Evolutionary conservation across 129 eudicot species (phyloP).

Genomic region (Chrysanthemum makinoi): DNA sequence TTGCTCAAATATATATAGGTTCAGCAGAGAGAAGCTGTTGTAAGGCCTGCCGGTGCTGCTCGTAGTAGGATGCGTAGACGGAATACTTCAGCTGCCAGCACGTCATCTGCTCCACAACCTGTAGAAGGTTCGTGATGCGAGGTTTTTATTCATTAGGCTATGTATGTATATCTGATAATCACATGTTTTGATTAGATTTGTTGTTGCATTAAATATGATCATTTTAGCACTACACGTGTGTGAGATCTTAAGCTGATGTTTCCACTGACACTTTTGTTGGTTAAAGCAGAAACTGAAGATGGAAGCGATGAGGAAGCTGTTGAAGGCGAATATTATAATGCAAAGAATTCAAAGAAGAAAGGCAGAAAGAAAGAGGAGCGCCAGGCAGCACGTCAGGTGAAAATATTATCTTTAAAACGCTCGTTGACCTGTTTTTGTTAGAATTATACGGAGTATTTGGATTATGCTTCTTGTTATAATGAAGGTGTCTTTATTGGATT

Average conservation of each 20-base stretch:
- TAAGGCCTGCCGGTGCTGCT: conserved; percentile 50
- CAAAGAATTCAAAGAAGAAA: conserved; percentile 65
- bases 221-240: not conserved
- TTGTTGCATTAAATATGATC: not conserved
- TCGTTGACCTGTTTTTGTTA: not conserved
- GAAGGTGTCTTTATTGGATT: not conserved
- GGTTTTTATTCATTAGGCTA: too few relatives aligned
- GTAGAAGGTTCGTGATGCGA: conserved; percentile 54
- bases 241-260: not conserved
- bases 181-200: too few relatives aligned
- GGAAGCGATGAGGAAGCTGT: conserved; percentile 84
- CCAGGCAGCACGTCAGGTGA: conserved; percentile 86
- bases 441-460: not conserved
- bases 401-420: not conserved
- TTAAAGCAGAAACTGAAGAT: conserved; percentile 56
- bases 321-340: conserved; percentile 56
- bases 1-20: conserved; percentile 34
- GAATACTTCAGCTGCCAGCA: conserved; percentile 68
- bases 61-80: conserved; percentile 91
- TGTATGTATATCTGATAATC: too few relatives aligned
- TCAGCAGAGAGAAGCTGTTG: conserved; percentile 65
- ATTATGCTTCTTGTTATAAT: conserved; percentile 4
- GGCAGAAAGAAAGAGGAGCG: conserved; percentile 95
- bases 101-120: conserved; percentile 71
- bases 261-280: not conserved